Percentiles rank a stretch among this genome's conserved stretches.
Evolutionary conservation across 2,329 filamentous ascomycete species (phyloP).

Genomic region (Cryphonectria naterciae): DNA sequence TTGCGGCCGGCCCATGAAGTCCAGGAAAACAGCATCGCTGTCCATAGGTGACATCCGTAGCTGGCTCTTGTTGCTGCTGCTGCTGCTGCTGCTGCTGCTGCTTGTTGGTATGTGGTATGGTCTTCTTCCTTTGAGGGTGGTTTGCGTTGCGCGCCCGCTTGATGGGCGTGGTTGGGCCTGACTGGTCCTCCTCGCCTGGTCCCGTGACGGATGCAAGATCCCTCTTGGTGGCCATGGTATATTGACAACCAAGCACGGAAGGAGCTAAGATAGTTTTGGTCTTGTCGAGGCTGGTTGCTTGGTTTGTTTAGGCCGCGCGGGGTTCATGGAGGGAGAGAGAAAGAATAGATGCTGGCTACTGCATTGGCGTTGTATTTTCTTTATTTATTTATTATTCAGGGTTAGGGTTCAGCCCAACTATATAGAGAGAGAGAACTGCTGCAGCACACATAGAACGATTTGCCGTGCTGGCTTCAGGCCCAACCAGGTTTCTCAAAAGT

Average conservation of each 20-base stretch:
- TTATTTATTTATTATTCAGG: no score
- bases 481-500: not conserved
- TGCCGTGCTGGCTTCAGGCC: not conserved
- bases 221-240: constrained; percentile 35
- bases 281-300: not conserved
- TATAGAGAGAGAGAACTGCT: no score
- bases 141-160: constrained; percentile 34
- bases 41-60: constrained; percentile 68
- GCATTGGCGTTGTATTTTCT: no score
- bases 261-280: not conserved
- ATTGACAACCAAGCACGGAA: not conserved
- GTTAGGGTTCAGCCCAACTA: no score
- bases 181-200: constrained; percentile 31
- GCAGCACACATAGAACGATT: no score
- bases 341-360: no score
- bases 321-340: no score
- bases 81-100: constrained; percentile 36
- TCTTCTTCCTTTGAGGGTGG: constrained; percentile 9
- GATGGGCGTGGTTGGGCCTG: constrained; percentile 21
- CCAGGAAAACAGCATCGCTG: constrained; percentile 74
- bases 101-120: constrained; percentile 42
- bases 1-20: constrained; percentile 52
- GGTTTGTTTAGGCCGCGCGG: no score
- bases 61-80: constrained; percentile 38
- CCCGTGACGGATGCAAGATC: constrained; percentile 26